Base-by-base conservation (phyloP, 108 stramenopile genomes). In the Fistulifera pelliculosa region DNA sequence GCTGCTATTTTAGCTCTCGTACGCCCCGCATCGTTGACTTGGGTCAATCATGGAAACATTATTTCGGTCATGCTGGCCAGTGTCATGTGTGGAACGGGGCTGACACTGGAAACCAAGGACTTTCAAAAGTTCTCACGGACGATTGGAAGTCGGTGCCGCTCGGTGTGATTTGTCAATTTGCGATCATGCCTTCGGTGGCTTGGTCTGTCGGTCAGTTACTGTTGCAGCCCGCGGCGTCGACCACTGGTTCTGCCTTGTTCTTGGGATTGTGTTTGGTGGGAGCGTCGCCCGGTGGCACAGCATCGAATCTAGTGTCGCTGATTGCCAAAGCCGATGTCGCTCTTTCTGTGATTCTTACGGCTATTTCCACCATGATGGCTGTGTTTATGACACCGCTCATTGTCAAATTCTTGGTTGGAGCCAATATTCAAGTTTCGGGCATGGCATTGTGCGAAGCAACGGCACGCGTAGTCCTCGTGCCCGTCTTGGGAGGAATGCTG, bases 281-380 rank as follows among this genome's bases (percentile, higher is more conserved):
- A 50, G 90, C 86, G 58, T 80, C 74, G 17, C 93, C 93, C 10
- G 96, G 96, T 21, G 96, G 94, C n/a, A 94, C 94, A 7, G 94
- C 94, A 0, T 85, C 83, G 42, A 97, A 97, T 66, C 66, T 97
- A 7, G 94, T 97, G 2, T 70, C 86, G 13, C 66, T 97, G 10
- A 89, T 97, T 62, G 94, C 94, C 22, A 70, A 79, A n/a, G 96
- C 94, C n/a, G 87, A 95, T 73, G 93, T 97, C 8, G 93, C 94
- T 10, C 73, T 97, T 1, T 77, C 75, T 15, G 91, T 95, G 12
- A 22, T 92, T 8, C 68, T 97, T 51, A 97, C 96, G 7, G 67
- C 92, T 0, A 85, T 80, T 45, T 94, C 93, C 25, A 96, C 96
- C 8, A 57, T 95, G 2, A 50, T 91, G 41, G 96, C 96, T 2